These are phyloP conservation scores for Adansonia rubrostipa DNA, from an alignment of 441 rosid species.

Conservation along the genomic window DNA sequence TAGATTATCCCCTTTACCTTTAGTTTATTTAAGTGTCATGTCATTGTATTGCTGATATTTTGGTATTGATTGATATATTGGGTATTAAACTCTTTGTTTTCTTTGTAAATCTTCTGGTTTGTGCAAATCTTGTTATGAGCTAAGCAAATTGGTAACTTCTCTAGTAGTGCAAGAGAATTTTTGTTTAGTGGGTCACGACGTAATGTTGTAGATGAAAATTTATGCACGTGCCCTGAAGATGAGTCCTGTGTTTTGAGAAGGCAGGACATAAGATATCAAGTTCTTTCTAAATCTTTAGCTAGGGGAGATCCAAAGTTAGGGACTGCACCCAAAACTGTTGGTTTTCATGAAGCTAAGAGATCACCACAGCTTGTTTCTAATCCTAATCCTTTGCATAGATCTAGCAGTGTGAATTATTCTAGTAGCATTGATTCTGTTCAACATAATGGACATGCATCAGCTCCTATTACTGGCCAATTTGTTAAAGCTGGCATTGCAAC, in stretches of 20 bases:
- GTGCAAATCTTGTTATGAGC: constrained; percentile 70
- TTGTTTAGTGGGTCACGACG: constrained; percentile 67
- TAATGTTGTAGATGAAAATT: constrained; percentile 63
- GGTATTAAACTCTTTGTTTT: constrained; percentile 29
- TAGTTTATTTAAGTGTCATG: neutral
- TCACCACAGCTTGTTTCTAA: constrained; percentile 49
- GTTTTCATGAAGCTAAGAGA: constrained; percentile 48
- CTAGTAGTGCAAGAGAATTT: constrained; percentile 71
- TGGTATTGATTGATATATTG: constrained; percentile 9
- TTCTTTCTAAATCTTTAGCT: constrained; percentile 40
- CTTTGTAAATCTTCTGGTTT: constrained; percentile 27
- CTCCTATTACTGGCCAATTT: constrained; percentile 63
- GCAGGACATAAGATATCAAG: constrained; percentile 48
- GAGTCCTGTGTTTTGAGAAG: constrained; percentile 68
- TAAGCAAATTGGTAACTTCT: constrained; percentile 73
- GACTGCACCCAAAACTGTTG: constrained; percentile 49
- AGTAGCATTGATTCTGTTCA: constrained; percentile 40
- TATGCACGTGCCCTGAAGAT: constrained; percentile 74
- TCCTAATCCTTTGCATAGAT: constrained; percentile 41
- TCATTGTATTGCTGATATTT: neutral
- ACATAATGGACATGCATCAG: constrained; percentile 49
- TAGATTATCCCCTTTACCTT: constrained; percentile 18
- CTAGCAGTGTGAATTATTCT: constrained; percentile 59
- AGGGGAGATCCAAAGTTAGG: constrained; percentile 43
- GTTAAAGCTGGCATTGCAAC: constrained; percentile 65